Base-by-base conservation (phyloP, 2,329 filamentous ascomycete species). In the Alternaria sp. region DNA sequence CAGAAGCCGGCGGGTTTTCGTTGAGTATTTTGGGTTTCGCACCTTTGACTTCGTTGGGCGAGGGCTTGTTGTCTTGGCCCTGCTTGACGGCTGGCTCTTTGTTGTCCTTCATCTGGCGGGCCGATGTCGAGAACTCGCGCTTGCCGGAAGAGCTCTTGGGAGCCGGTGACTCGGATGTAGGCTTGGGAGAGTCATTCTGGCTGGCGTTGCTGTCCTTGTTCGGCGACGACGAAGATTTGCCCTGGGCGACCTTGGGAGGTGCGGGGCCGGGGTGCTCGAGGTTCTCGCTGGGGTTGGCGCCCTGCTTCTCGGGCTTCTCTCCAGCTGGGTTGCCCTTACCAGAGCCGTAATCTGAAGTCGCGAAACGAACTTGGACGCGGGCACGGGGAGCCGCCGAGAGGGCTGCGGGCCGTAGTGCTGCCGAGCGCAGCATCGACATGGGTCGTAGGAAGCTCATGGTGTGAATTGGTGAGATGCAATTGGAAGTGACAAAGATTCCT, bases 221-320 rank as follows among this genome's bases (percentile, higher is more conserved):
- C 23, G 76, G 76, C 12, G 75, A 73, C 5, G 74, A 74, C 10
- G 70, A 73, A 5, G 71, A 67, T 46, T 78, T 70, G 51, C 71
- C 74, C 60, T 80, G 67, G n/a, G 78, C 81, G 6, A 76, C 79
- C 61, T 81, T 80, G 5, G 82, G 81, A 10, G 82, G 75, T 61
- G 81, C 72, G 6, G 82, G 81, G 6, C 82, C 82, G 2, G 82
- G 82, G 62, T 84, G 82, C 72, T 84, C 82, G 28, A 80, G 66
- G 64, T 80, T 69, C 58, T 78, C 79, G 13, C 77, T 78, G 4
- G 70, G 71, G 65, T 79, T 81, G 45, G 78, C 65, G 67, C 81
- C 80, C 65, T 82, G 81, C 52, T 80, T 65, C 70, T 83, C 73
- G 1, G 81, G 81, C n/a, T 80, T 79, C 69, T 83, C 81, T 61